These are phyloP conservation scores for Fusarium nanum DNA, from an alignment of 2,329 filamentous ascomycete genomes.

Conservation along the genomic window DNA sequence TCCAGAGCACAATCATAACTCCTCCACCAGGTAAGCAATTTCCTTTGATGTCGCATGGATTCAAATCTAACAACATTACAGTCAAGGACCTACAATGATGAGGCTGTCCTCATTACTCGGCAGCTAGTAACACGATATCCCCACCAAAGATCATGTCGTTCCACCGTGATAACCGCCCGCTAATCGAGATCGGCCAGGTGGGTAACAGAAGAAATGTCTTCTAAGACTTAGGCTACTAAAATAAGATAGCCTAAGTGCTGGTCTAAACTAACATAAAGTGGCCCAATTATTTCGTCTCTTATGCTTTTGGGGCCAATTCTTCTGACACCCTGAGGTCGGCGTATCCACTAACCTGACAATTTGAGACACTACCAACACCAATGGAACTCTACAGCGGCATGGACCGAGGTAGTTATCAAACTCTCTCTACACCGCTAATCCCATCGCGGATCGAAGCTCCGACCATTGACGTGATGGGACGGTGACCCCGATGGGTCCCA, in stretches of 20 bases:
- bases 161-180: not conserved
- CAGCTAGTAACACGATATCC: not conserved
- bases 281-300: no score
- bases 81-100: not conserved
- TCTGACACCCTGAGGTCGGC: not conserved
- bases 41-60: no score
- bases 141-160: not conserved
- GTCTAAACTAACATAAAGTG: no score
- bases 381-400: not conserved
- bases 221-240: no score
- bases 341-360: not conserved
- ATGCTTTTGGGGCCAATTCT: no score
- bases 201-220: no score
- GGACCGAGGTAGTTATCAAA: not conserved
- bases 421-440: conserved; percentile 19
- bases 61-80: not conserved
- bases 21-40: not conserved
- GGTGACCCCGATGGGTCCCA: not conserved
- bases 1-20: not conserved
- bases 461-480: conserved; percentile 9
- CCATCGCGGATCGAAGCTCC: conserved; percentile 5
- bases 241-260: no score
- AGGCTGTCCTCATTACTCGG: not conserved
- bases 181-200: not conserved
- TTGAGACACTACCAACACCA: not conserved